Evolutionary conservation across 768 basidiomycete genomes (phyloP), one percentile per base, ranked within the genome.

Genomic region (Mycena vitilis): DNA sequence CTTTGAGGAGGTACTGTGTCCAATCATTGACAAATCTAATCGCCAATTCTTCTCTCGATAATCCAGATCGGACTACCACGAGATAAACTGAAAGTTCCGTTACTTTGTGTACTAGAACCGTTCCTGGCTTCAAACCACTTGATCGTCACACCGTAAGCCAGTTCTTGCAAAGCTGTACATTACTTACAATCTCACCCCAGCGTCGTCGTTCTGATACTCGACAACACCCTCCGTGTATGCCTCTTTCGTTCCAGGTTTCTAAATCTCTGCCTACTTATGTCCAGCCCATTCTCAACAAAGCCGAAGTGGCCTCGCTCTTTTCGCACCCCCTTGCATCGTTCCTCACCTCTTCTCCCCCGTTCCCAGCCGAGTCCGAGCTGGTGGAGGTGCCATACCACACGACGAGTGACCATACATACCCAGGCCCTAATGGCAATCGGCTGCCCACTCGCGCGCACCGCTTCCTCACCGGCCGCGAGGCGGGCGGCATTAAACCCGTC

Each of bases 401-500:
- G 0, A 88, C 82, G 56, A 79, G 73, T 30, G 95, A 95, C 73
- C 73, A 84, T 37, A 75, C 79, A 15, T 86, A 83, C 76, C 76
- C 78, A n/a, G 81, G 82, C 23, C 81, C 83, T 2, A 79, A 81
- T 10, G 78, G 76, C 9, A 62, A 74, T 47, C 80, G 84, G 47
- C 76, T 40, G 15, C 25, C 75, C 12, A 42, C 75, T 20, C 87
- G 94, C 25, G 83, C 89, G 70, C 95, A 96, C 78, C 82, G 84
- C 20, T 97, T 97, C 81, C 82, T 95, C 58, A 97, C 95, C 1
- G 95, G 95, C 0, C 82, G 95, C 48, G 95, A 97, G 76, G 88
- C 86, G 3, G 89, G 90, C 16, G 95, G 95, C 0, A 87, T 94
- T 16, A 96, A 95, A 74, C 95, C 95, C n/a, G 88, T 96, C 0